Conservation (phyloP, 768 basidiomycete genomes). For the Chlorophyllum brunneum region DNA sequence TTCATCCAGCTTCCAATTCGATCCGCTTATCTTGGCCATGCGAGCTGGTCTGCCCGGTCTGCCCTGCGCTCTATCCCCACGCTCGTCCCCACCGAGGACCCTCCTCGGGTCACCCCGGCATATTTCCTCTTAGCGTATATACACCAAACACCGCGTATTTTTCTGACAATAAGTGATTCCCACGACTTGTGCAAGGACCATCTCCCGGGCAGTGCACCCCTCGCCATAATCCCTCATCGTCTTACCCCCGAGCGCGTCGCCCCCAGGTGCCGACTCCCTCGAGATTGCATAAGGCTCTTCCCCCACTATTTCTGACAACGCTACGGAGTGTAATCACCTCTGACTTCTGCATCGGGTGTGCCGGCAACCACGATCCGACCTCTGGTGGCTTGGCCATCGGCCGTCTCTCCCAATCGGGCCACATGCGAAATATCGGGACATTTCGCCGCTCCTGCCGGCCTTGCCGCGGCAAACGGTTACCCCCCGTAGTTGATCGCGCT, state of each 20-base stretch:
- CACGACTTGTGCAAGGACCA: no score
- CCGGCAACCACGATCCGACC: neutral
- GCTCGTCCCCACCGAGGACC: slow-evolving; percentile 3
- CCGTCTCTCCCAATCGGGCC: neutral
- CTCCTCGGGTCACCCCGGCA: neutral
- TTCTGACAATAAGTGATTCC: no score
- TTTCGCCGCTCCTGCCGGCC: neutral
- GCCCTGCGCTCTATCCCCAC: slow-evolving; percentile 8
- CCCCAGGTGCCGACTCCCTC: no score
- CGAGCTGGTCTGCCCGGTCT: slow-evolving; percentile 8
- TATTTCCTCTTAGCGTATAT: neutral
- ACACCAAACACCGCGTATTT: slow-evolving; percentile 4
- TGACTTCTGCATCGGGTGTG: neutral
- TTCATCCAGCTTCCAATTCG: slow-evolving; percentile 8
- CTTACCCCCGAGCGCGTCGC: no score
- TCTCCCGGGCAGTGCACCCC: no score
- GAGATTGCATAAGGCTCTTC: no score
- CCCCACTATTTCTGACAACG: no score
- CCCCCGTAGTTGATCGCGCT: slow-evolving; percentile 6
- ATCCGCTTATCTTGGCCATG: slow-evolving; percentile 9
- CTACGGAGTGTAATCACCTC: no score
- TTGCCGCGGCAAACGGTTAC: slow-evolving; percentile 8
- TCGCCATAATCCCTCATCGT: slow-evolving; percentile 10
- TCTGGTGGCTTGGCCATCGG: neutral
- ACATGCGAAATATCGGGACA: no score